Base-by-base conservation (phyloP, 2,329 filamentous ascomycete genomes). In the Alternaria sp. region DNA sequence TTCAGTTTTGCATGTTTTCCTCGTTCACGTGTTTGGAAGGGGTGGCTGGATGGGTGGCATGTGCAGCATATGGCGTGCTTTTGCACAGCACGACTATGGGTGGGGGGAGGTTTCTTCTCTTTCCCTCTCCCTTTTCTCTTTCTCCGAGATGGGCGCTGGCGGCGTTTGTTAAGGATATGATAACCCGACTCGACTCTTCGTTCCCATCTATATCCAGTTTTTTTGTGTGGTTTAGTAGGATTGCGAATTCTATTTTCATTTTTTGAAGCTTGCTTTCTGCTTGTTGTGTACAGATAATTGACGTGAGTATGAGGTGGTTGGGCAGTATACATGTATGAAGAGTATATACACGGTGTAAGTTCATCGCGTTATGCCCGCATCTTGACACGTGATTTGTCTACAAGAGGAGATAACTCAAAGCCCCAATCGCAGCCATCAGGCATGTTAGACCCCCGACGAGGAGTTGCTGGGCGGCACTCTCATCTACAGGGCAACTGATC, bases 51-150 rank as follows among this genome's bases (percentile, higher is more conserved):
- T 40, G 36, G 36, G 4, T 17, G 36, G 2, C n/a, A 40, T 17
- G n/a, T 51, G 50, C 53, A 57, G 49, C 61, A 61, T 23, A 57
- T 43, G 58, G 52, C 52, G 40, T 63, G 53, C 7, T 28, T 17
- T 36, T n/a, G 25, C 40, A 23, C 28, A 43, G 49, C 52, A 56
- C 50, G 46, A 49, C 58, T 40, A 53, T 40, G 28, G 19, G 28
- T 3, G 30, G n/a, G n/a, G 15, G 8, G 15, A 13, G 15, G 32
- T 54, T 43, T 40, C 21, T 52, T 52, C 3, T 40, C 9, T 6
- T 40, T 17, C 32, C 9, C 15, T 40, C 15, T n/a, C 15, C 13
- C 32, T 15, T 15, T 13, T 15, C 13, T 36, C 13, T 36, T 4
- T 40, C 32, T 40, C 13, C 19, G 30, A 52, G 49, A 52, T 28